Percentiles rank a stretch among this genome's conserved stretches.
Conservation (phyloP, 345 rosid genomes). For the Brassica cretica region DNA sequence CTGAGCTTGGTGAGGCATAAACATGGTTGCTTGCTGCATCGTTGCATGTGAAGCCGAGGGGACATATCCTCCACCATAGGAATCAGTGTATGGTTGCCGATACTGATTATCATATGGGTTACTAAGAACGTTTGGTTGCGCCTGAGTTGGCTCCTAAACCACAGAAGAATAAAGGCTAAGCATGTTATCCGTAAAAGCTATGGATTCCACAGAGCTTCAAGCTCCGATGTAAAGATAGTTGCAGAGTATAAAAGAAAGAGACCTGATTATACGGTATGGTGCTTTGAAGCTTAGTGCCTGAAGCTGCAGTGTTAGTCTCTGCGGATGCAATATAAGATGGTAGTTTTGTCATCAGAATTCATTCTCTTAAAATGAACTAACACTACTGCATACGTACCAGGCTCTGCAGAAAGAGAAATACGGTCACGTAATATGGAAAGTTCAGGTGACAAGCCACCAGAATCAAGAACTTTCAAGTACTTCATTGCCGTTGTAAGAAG, state of each 20-base stretch:
- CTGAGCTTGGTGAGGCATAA: conserved; percentile 69
- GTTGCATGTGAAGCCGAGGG: conserved; percentile 51
- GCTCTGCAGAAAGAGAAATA: conserved; percentile 65
- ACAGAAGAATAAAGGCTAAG: conserved; percentile 38
- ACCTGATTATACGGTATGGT: conserved; percentile 38
- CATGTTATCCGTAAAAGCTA: conserved; percentile 7
- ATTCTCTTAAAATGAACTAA: neutral
- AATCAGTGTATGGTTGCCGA: conserved; percentile 51
- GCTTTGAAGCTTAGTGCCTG: conserved; percentile 45
- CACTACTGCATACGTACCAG: conserved; percentile 52
- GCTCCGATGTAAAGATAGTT: conserved; percentile 4
- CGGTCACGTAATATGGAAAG: conserved; percentile 83
- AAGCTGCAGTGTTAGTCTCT: conserved; percentile 47
- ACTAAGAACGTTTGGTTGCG: conserved; percentile 50
- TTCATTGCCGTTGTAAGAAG: conserved; percentile 79
- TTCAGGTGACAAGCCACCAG: conserved; percentile 87
- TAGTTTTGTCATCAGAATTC: conserved; percentile 3
- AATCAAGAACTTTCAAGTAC: conserved; percentile 84
- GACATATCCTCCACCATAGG: conserved; percentile 50
- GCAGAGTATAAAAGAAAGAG: neutral
- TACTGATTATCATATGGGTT: conserved; percentile 62
- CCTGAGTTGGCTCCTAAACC: conserved; percentile 33
- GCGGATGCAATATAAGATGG: conserved; percentile 47
- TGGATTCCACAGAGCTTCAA: conserved; percentile 5
- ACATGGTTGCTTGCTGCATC: conserved; percentile 52